These are phyloP conservation scores for Phaeoacremonium minimum DNA, from an alignment of 2,329 filamentous ascomycete genomes.

Conservation along the genomic window DNA sequence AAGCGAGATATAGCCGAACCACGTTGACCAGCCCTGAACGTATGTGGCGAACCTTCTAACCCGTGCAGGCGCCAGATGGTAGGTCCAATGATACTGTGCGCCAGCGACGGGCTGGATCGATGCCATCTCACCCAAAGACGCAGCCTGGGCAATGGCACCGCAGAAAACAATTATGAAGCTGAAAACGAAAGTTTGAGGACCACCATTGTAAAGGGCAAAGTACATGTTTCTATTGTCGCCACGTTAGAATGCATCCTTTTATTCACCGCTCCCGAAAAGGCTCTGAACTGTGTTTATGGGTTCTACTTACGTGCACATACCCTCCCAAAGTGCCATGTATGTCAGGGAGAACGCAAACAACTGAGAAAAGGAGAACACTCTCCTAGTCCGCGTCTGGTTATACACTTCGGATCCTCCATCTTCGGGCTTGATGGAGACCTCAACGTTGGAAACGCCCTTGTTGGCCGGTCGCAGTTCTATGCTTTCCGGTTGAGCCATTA, in stretches of 20 bases:
- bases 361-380: conserved; percentile 4
- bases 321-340: conserved; percentile 4
- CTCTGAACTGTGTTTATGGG: too few species aligned
- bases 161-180: conserved; percentile 21
- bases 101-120: conserved; percentile 33
- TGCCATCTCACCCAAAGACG: conserved; percentile 31
- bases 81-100: conserved; percentile 37
- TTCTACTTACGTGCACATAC: background rate
- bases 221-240: conserved; percentile 9
- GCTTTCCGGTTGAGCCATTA: too few species aligned
- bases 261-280: too few species aligned
- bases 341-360: conserved; percentile 5
- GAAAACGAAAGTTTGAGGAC: conserved; percentile 22
- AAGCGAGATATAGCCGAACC: conserved; percentile 31
- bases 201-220: conserved; percentile 24
- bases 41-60: too few species aligned
- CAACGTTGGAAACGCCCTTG: too few species aligned
- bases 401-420: too few species aligned
- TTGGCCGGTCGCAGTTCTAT: too few species aligned
- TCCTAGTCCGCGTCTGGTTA: conserved; percentile 4
- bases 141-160: conserved; percentile 22
- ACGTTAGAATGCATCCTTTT: background rate
- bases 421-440: too few species aligned
- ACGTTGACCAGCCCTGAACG: conserved; percentile 31
- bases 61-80: conserved; percentile 5